These are phyloP conservation scores for Sugiyamaella novakii DNA, from an alignment of 1,139 yeast genomes.

Conservation along the genomic window DNA sequence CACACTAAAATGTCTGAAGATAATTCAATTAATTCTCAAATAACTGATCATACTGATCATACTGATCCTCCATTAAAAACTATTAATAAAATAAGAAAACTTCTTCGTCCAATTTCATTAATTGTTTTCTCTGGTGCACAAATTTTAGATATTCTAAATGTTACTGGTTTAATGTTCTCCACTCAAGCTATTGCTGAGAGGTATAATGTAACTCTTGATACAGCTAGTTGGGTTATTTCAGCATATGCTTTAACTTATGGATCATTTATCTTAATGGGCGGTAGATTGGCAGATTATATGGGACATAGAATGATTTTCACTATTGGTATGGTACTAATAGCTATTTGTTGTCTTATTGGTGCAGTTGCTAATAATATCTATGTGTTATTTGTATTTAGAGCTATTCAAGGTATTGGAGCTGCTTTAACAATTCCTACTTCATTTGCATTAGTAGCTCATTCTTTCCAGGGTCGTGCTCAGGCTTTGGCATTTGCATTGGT, in stretches of 20 bases:
- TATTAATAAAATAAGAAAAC: slow-evolving; percentile 13
- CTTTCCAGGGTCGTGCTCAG: slow-evolving; percentile 37
- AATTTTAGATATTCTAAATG: slow-evolving; percentile 34
- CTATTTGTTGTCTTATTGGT: slow-evolving; percentile 39
- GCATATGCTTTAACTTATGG: slow-evolving; percentile 46
- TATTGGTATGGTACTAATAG: slow-evolving; percentile 30
- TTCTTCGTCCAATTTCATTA: slow-evolving; percentile 18
- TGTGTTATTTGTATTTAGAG: slow-evolving; percentile 41
- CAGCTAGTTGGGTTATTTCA: slow-evolving; percentile 44
- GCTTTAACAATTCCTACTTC: slow-evolving; percentile 43
- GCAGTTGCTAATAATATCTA: slow-evolving; percentile 40
- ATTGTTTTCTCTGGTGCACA: slow-evolving; percentile 30
- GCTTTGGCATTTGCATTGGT: slow-evolving; percentile 36
- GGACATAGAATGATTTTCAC: slow-evolving; percentile 42
- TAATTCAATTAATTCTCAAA: neutral
- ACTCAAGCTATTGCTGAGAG: slow-evolving; percentile 32
- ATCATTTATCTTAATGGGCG: slow-evolving; percentile 44
- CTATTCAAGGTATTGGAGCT: slow-evolving; percentile 46
- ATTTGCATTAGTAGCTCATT: slow-evolving; percentile 40
- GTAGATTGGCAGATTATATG: slow-evolving; percentile 44
- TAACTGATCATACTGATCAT: neutral
- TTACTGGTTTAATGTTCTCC: slow-evolving; percentile 39
- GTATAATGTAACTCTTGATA: slow-evolving; percentile 35
- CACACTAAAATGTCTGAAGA: neutral
- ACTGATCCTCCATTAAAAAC: slow-evolving; percentile 4